Conservation (phyloP, 192 early-diverging fungal species). For the Mortierella alpina region DNA sequence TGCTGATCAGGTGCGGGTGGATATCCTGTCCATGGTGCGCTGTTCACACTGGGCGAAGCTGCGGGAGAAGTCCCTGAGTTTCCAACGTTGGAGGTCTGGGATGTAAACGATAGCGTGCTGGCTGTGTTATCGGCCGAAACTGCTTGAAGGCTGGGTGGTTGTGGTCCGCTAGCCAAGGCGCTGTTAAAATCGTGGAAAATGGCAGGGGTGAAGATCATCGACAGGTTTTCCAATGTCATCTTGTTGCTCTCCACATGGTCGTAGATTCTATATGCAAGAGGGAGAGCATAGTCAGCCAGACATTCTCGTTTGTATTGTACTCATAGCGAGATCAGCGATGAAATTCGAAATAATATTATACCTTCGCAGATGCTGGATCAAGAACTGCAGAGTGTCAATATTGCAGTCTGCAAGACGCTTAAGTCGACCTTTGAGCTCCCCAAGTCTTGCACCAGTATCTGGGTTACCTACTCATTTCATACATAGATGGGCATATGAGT, state of each 20-base stretch:
- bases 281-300: neutral
- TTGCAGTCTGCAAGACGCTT: conserved; percentile 59
- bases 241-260: conserved; percentile 67
- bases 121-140: neutral
- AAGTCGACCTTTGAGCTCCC: conserved; percentile 52
- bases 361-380: conserved; percentile 68
- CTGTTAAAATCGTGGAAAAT: conserved; percentile 71
- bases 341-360: conserved; percentile 21
- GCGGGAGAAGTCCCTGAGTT: neutral
- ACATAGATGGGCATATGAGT: neutral
- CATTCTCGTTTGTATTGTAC: neutral
- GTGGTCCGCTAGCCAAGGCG: conserved; percentile 25
- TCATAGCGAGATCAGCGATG: neutral
- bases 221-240: conserved; percentile 71
- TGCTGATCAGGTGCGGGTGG: conserved; percentile 4
- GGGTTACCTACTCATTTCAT: conserved; percentile 44
- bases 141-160: neutral
- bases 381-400: conserved; percentile 63
- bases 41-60: conserved; percentile 11
- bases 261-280: conserved; percentile 54
- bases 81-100: conserved; percentile 1
- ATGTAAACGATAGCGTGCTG: conserved; percentile 21
- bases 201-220: conserved; percentile 71
- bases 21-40: conserved; percentile 24
- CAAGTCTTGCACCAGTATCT: conserved; percentile 53